These are phyloP conservation scores for Phytophthora cryptogea DNA, from an alignment of 352 stramenopile genomes.

Conservation along the genomic window DNA sequence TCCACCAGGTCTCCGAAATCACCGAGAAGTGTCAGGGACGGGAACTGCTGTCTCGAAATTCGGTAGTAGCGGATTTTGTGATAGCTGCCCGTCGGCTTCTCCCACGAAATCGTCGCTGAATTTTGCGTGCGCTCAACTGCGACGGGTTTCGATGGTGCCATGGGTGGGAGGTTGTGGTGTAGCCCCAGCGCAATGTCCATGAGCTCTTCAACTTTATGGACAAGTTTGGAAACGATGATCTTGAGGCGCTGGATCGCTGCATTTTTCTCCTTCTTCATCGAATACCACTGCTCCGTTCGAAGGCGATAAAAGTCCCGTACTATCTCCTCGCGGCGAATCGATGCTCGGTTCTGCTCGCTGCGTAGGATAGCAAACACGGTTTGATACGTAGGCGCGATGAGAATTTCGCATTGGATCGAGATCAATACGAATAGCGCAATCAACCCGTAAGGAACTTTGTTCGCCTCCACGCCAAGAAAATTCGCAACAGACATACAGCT, in stretches of 20 bases:
- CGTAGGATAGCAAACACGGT: conserved; percentile 58
- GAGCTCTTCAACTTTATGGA: conserved; percentile 89
- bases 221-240: conserved; percentile 87
- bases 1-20: conserved; percentile 85
- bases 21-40: conserved; percentile 79
- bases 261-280: conserved; percentile 86
- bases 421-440: conserved; percentile 86
- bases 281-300: conserved; percentile 75
- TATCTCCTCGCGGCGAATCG: conserved; percentile 62
- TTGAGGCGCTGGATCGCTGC: conserved; percentile 82
- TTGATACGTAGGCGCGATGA: conserved; percentile 60
- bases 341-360: conserved; percentile 53
- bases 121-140: conserved; percentile 72
- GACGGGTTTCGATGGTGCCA: conserved; percentile 64
- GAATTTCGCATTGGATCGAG: conserved; percentile 84
- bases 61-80: conserved; percentile 87
- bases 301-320: conserved; percentile 64
- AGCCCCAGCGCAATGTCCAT: conserved; percentile 89
- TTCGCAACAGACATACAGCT: conserved; percentile 76
- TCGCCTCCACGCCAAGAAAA: conserved; percentile 63
- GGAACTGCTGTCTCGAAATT: conserved; percentile 80
- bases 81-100: conserved; percentile 55
- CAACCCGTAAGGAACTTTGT: conserved; percentile 56
- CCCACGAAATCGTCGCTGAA: conserved; percentile 76
- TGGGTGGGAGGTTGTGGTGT: conserved; percentile 83